phyloP scores from a whole-genome alignment of 495 filamentous ascomycete genomes.

The Xylaria telfairii region DNA sequence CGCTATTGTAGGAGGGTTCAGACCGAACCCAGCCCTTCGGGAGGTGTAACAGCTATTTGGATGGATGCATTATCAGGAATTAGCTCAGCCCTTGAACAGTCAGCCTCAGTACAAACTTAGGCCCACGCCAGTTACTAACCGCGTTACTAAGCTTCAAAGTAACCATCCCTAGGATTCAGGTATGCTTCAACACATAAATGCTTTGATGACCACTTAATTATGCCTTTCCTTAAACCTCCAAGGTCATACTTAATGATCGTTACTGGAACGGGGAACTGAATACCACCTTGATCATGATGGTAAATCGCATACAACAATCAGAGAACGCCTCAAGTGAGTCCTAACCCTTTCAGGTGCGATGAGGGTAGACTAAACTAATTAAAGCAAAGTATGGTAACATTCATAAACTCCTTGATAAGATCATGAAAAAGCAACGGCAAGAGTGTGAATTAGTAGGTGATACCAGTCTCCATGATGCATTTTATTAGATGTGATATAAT shows the following conservation, averaged over 20 bases:
- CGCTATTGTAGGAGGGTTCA: too few species aligned
- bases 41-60: too few species aligned
- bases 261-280: background rate
- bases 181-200: too few species aligned
- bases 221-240: background rate
- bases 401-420: background rate
- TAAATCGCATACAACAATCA: background rate
- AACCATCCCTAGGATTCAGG: background rate
- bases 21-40: too few species aligned
- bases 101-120: too few species aligned
- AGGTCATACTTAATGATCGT: too few species aligned
- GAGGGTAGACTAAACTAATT: background rate
- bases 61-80: too few species aligned
- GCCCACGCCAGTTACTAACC: background rate
- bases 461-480: too few species aligned
- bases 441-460: background rate
- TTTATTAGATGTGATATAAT: too few species aligned
- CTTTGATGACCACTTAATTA: background rate
- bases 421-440: background rate
- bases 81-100: too few species aligned
- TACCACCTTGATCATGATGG: background rate
- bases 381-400: background rate
- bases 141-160: too few species aligned
- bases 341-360: too few species aligned
- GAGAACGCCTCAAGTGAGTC: background rate